Evolutionary conservation across 805 yeast species (phyloP).

Genomic region (Starmerella kuoi): DNA sequence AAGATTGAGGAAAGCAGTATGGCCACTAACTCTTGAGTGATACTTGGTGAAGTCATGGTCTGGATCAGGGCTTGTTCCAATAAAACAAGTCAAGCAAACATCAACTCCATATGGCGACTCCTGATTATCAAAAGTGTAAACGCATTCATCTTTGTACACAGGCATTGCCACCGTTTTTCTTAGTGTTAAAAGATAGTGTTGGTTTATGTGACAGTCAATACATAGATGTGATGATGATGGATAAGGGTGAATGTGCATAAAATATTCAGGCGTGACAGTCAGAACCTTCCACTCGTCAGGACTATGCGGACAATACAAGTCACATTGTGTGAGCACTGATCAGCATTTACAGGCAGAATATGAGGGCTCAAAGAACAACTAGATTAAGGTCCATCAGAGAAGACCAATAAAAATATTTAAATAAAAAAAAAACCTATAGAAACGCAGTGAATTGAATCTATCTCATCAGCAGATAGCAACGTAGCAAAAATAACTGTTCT

Average conservation of each 20-base stretch:
- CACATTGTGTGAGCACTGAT: no score
- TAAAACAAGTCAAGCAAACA: slow-evolving; percentile 58
- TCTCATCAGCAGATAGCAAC: not conserved
- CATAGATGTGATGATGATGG: not conserved
- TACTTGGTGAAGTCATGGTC: slow-evolving; percentile 47
- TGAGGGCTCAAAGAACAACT: no score
- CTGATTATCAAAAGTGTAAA: slow-evolving; percentile 68
- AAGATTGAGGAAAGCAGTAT: slow-evolving; percentile 49
- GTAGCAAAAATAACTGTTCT: not conserved
- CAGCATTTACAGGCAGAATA: no score
- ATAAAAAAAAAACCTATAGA: not conserved
- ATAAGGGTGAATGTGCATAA: no score
- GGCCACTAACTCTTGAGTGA: slow-evolving; percentile 44
- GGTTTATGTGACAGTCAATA: not conserved
- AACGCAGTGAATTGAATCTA: not conserved
- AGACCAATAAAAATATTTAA: no score
- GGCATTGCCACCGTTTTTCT: slow-evolving; percentile 23
- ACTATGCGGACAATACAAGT: no score
- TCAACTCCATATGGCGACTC: slow-evolving; percentile 48
- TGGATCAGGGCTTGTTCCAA: slow-evolving; percentile 44
- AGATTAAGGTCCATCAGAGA: no score
- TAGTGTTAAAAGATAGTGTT: no score
- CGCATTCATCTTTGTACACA: slow-evolving; percentile 80
- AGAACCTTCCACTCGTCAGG: no score
- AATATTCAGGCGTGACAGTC: no score